Conservation (phyloP, 371 early-diverging fungal genomes). For the Entomophthora muscae region DNA sequence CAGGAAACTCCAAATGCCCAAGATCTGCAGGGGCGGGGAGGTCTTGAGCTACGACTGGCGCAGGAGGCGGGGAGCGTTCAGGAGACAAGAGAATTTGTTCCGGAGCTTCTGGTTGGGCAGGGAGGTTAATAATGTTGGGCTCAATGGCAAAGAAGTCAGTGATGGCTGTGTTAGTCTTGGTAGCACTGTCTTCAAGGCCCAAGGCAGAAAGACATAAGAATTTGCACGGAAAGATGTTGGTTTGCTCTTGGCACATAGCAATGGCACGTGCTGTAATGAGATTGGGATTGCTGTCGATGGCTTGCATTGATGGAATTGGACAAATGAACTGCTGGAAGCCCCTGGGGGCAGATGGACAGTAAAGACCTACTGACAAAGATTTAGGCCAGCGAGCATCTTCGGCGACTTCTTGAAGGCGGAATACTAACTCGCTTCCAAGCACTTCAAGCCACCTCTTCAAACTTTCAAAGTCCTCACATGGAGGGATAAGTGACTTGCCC, state of each 20-base stretch:
- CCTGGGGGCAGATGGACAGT: background rate
- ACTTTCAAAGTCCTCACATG: background rate
- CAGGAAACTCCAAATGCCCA: background rate
- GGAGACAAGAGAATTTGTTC: background rate
- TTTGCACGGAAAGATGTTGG: background rate
- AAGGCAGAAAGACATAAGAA: background rate
- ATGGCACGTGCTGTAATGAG: background rate
- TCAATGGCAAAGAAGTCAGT: background rate
- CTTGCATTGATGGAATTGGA: background rate
- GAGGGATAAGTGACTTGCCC: background rate
- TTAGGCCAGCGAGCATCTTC: background rate
- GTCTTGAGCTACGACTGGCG: background rate
- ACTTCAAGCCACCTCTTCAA: background rate
- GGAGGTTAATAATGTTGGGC: background rate
- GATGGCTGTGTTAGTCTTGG: background rate
- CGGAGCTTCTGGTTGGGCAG: background rate
- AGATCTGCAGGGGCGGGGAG: background rate
- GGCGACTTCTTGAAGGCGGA: background rate
- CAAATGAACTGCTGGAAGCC: background rate
- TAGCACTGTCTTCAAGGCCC: background rate
- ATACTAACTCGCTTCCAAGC: background rate
- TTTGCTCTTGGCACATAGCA: background rate
- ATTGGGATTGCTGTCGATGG: background rate
- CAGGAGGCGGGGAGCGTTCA: background rate
- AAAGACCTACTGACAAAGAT: background rate